phyloP scores from a whole-genome alignment of 2,329 filamentous ascomycete genomes.

The Westerdykella sp. region DNA sequence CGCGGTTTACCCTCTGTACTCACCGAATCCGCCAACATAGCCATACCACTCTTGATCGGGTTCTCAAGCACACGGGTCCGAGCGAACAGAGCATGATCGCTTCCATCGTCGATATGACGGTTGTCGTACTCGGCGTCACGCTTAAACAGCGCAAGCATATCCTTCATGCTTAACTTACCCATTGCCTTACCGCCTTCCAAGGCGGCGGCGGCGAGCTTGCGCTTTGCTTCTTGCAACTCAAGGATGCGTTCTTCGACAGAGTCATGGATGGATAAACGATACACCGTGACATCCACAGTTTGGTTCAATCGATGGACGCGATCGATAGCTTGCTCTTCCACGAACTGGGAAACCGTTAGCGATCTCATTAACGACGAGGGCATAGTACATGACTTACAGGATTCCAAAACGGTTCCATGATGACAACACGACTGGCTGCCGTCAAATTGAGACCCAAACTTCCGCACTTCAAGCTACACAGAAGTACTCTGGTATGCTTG shows the following conservation, averaged over 20 bases:
- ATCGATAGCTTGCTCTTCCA: constrained; percentile 98
- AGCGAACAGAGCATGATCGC: constrained; percentile 30
- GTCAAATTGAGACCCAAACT: constrained; percentile 90
- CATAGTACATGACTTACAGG: constrained; percentile 51
- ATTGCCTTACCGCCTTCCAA: constrained; percentile 77
- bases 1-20: not conserved
- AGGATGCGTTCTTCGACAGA: constrained; percentile 92
- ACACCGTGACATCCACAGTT: constrained; percentile 88
- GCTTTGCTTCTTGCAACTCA: constrained; percentile 90
- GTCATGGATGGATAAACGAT: constrained; percentile 80
- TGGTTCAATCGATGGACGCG: constrained; percentile 98
- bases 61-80: constrained; percentile 25
- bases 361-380: not conserved
- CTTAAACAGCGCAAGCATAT: constrained; percentile 86
- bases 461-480: constrained; percentile 92
- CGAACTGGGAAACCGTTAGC: constrained; percentile 55
- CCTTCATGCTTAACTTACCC: constrained; percentile 82
- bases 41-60: constrained; percentile 2
- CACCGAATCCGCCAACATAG: not conserved
- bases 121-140: constrained; percentile 55
- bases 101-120: constrained; percentile 37
- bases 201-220: constrained; percentile 81
- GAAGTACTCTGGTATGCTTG: constrained; percentile 67
- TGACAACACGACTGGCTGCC: constrained; percentile 85
- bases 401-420: constrained; percentile 98